Conservation (phyloP, 1,139 yeast species). For the Blastobotrys ciferrii region DNA sequence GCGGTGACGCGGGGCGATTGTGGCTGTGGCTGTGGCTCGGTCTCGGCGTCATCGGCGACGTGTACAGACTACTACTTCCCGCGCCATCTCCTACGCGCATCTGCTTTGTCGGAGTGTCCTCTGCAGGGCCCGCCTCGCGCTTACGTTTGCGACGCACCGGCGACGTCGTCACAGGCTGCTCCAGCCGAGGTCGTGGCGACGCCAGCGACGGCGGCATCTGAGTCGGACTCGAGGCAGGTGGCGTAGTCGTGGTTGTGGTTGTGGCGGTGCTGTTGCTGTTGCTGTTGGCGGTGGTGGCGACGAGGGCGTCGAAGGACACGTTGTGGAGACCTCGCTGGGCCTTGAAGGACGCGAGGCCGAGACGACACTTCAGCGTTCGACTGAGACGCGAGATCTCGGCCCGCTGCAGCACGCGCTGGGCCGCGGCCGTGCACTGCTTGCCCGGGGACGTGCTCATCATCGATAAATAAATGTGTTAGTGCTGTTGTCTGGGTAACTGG, state of each 20-base stretch:
- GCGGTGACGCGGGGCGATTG: slow-evolving; percentile 19
- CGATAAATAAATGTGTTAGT: neutral
- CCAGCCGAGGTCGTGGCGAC: neutral
- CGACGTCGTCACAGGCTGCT: neutral
- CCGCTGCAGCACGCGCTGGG: slow-evolving; percentile 36
- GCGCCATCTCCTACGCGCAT: neutral
- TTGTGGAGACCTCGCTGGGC: slow-evolving; percentile 43
- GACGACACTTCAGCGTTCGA: slow-evolving; percentile 40
- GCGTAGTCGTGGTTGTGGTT: neutral
- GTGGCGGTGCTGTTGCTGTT: slow-evolving; percentile 4
- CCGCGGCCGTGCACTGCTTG: neutral
- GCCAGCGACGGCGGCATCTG: too few relatives aligned
- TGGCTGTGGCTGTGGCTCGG: slow-evolving; percentile 12
- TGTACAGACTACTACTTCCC: neutral
- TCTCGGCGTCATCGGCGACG: slow-evolving; percentile 3
- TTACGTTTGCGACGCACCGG: slow-evolving; percentile 1
- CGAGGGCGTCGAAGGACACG: slow-evolving; percentile 37
- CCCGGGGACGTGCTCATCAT: neutral
- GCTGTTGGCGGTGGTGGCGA: slow-evolving; percentile 16
- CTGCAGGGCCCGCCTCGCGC: slow-evolving; percentile 5
- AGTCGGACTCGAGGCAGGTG: neutral
- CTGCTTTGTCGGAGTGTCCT: neutral
- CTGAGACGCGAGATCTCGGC: slow-evolving; percentile 43
- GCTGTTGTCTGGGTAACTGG: neutral
- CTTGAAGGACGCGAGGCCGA: slow-evolving; percentile 43